Base-by-base conservation (phyloP, 148 eudicot genomes). In the Vaccinium corymbosum region DNA sequence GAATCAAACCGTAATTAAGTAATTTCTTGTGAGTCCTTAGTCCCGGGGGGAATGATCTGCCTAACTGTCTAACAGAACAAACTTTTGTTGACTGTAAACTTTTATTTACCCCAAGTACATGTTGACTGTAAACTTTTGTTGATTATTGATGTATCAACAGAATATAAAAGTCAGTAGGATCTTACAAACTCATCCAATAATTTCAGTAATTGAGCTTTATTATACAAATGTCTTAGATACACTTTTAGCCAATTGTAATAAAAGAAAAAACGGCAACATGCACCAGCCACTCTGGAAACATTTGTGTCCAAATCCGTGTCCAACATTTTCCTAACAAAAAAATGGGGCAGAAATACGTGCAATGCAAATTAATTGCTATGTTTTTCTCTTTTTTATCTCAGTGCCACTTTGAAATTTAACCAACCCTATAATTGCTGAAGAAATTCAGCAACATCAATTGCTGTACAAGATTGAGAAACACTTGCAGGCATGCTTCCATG, bases 401-500 rank as follows among this genome's bases (percentile, higher is more conserved):
- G 88, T 89, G 62, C 91, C 85, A 20, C 89, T 87, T 89, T 94
- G 90, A 14, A 84, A 75, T 80, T 80, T 90, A 48, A 92, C 94
- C 81, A 91, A 29, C 66, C 90, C 92, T 7, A 91, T 62, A 4
- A 87, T 91, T 20, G 79, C 70, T 0, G 82, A 70, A 70, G 91
- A 87, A 46, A 91, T 66, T 61, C 78, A 83, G 61, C 87, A 82
- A 64, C 94, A 89, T 16, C 91, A 86, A 61, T 81, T 91, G 83
- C 93, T 87, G 85, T 94, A 86, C 80, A 93, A 78, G 73, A 88
- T 72, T 1, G 81, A 83, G 32, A 95, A 93, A 20, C 85, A 81
- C 82, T 70, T 83, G 86, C 93, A 94, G 75, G 95, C 94, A 46
- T 90, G 81, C 78, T 91, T 86, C 84, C 93, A 27, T 79, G 93